Percentiles rank a stretch among this genome's conserved stretches.
Evolutionary conservation across 768 basidiomycete genomes (phyloP).

Genomic region (Pleurotus tuoliensis): DNA sequence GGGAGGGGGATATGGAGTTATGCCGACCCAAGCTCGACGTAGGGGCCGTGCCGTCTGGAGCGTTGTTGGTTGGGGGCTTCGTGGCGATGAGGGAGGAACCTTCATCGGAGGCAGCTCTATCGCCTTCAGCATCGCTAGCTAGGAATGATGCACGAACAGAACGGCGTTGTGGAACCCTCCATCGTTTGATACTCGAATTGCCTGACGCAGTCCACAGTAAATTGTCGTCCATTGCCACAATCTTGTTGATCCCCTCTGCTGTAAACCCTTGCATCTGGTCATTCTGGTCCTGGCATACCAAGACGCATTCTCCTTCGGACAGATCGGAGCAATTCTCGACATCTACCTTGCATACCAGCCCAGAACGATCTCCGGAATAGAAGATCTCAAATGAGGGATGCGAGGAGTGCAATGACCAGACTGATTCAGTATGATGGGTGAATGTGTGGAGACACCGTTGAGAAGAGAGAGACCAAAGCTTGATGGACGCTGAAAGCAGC

Average conservation of each 20-base stretch:
- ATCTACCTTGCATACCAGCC: conserved; percentile 90
- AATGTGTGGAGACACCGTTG: conserved; percentile 95
- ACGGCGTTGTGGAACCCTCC: conserved; percentile 63
- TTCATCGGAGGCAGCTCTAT: conserved; percentile 11
- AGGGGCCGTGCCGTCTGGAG: conserved; percentile 7
- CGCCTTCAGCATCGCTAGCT: conserved; percentile 21
- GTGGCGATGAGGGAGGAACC: not conserved
- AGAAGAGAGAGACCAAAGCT: conserved; percentile 88
- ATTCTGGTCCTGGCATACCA: conserved; percentile 69
- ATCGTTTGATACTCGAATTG: conserved; percentile 75
- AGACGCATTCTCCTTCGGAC: conserved; percentile 84
- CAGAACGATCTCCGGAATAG: conserved; percentile 92
- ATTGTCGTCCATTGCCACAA: conserved; percentile 78
- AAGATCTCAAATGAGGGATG: conserved; percentile 86
- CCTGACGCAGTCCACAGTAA: conserved; percentile 90
- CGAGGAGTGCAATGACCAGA: conserved; percentile 88
- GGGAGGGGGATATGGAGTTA: conserved; percentile 29
- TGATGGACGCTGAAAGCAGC: conserved; percentile 59
- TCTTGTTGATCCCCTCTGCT: conserved; percentile 67
- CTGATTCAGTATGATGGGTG: conserved; percentile 89
- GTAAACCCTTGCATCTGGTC: conserved; percentile 27
- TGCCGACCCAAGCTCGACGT: conserved; percentile 13
- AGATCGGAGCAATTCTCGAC: conserved; percentile 78
- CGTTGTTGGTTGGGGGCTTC: not conserved
- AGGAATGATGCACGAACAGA: conserved; percentile 27